Base-by-base conservation (phyloP, 495 filamentous ascomycete species). In the Trichoderma reesei region DNA sequence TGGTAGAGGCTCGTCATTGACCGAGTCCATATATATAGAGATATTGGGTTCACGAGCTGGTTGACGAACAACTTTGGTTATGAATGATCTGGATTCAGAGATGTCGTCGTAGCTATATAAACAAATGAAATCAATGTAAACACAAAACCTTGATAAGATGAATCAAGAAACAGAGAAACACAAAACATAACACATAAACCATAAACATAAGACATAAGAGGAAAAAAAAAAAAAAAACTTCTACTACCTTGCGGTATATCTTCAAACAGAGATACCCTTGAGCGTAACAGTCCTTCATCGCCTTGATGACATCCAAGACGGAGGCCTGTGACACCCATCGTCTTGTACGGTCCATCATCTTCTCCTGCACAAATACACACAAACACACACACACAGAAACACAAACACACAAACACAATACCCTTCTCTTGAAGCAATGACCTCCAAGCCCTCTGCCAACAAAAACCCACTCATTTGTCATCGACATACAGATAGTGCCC, bases 1-100 rank as follows among this genome's bases (percentile, higher is more conserved):
- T 83, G 82, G 79, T 75, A 70, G 64, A 60, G 2, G 0, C n/a
- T 44, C 11, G 13, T 44, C 13, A 10, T 44, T 1, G 4, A 10
- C 13, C 1, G 11, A 3, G 9, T 44, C 2, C 5, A 44, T 10
- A 44, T 44, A 16, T 48, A 18, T 18, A 18, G n/a, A 48, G 16
- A 48, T 8, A 14, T 26, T 3, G n/a, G 44, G n/a, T n/a, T 20
- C n/a, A 48, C 44, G n/a, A 26, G n/a, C n/a, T n/a, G n/a, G n/a
- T n/a, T n/a, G n/a, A n/a, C n/a, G n/a, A n/a, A n/a, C n/a, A n/a
- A n/a, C n/a, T n/a, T n/a, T n/a, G n/a, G n/a, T n/a, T n/a, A n/a
- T n/a, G n/a, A n/a, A n/a, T n/a, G n/a, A n/a, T n/a, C n/a, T n/a
- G n/a, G n/a, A n/a, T n/a, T n/a, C n/a, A n/a, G n/a, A n/a, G 8